A percentile compares a stretch with the other conserved stretches of the same genome.
Conservation (phyloP, 2,329 filamentous ascomycete species). For the Aspergillus bombycis region DNA sequence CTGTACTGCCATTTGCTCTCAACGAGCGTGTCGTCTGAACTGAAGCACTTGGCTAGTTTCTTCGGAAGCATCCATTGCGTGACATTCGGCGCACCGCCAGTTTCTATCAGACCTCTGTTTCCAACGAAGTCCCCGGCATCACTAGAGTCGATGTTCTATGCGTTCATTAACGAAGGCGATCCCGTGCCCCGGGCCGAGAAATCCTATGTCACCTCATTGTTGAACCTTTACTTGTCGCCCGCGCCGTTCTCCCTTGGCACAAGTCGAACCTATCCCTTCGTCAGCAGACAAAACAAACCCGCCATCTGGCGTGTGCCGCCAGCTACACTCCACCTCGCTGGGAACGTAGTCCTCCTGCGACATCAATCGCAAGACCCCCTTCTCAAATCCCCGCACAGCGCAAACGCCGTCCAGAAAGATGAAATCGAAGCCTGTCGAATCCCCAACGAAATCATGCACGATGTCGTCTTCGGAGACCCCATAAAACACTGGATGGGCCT, state of each 20-base stretch:
- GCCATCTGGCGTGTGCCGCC: constrained; percentile 18
- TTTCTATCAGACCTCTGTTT: constrained; percentile 70
- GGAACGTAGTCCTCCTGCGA: constrained; percentile 68
- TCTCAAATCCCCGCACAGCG: background rate
- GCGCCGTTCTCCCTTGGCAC: constrained; percentile 43
- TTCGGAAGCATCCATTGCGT: constrained; percentile 84
- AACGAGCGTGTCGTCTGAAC: constrained; percentile 59
- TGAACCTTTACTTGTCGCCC: constrained; percentile 70
- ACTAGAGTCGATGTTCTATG: constrained; percentile 69
- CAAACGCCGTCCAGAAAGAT: constrained; percentile 42
- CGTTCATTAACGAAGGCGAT: constrained; percentile 85
- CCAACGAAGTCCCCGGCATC: constrained; percentile 55
- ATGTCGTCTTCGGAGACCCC: constrained; percentile 79
- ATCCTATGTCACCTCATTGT: constrained; percentile 71
- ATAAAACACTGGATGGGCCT: constrained; percentile 78
- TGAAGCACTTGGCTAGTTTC: constrained; percentile 67
- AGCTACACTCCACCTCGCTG: constrained; percentile 66
- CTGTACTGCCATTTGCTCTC: constrained; percentile 82
- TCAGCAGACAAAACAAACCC: constrained; percentile 30
- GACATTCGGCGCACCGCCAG: constrained; percentile 81
- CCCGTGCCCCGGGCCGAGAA: constrained; percentile 77
- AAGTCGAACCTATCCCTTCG: constrained; percentile 13
- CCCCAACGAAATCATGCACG: constrained; percentile 68
- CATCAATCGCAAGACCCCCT: background rate
- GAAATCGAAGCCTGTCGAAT: constrained; percentile 71